These are phyloP conservation scores for Caloboletus inedulis DNA, from an alignment of 1,284 basidiomycete species.

Conservation along the genomic window DNA sequence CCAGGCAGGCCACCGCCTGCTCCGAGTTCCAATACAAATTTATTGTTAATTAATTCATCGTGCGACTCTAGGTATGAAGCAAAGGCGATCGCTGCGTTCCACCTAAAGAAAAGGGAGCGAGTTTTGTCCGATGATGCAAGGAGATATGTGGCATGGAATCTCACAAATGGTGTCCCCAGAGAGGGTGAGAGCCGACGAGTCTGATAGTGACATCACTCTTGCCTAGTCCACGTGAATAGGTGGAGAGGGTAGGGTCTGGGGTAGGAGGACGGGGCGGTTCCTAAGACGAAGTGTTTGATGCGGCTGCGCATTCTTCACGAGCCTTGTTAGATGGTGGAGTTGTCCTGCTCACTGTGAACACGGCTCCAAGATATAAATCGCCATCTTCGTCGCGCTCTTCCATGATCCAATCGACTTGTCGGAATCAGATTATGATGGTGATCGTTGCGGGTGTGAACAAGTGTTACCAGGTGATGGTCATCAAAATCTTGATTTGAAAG, in stretches of 20 bases:
- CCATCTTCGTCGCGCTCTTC: conserved; percentile 17
- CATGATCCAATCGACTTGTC: conserved; percentile 1
- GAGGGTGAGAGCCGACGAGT: conserved; percentile 83
- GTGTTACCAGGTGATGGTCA: background rate
- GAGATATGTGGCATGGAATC: conserved; percentile 20
- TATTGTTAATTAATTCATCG: conserved; percentile 40
- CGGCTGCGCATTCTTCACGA: background rate
- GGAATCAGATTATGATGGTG: background rate
- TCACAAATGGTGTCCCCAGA: conserved; percentile 91
- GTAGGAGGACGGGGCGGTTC: conserved; percentile 55
- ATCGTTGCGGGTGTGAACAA: background rate
- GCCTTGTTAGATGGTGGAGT: background rate
- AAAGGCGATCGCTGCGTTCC: conserved; percentile 81
- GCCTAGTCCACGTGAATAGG: conserved; percentile 42
- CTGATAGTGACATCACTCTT: conserved; percentile 53
- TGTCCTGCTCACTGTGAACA: conserved; percentile 37
- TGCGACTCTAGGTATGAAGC: conserved; percentile 72
- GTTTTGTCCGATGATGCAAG: background rate
- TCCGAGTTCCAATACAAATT: conserved; percentile 81
- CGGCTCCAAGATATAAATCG: conserved; percentile 30
- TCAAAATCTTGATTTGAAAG: too few species aligned
- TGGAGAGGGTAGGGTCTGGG: conserved; percentile 51
- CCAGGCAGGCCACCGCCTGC: conserved; percentile 91
- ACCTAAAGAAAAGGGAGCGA: conserved; percentile 43
- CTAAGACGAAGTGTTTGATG: conserved; percentile 20